A percentile compares a stretch with the other conserved stretches of the same genome.
Conservation (phyloP, 2,329 filamentous ascomycete species). For the Tolypocladium capitatum region DNA sequence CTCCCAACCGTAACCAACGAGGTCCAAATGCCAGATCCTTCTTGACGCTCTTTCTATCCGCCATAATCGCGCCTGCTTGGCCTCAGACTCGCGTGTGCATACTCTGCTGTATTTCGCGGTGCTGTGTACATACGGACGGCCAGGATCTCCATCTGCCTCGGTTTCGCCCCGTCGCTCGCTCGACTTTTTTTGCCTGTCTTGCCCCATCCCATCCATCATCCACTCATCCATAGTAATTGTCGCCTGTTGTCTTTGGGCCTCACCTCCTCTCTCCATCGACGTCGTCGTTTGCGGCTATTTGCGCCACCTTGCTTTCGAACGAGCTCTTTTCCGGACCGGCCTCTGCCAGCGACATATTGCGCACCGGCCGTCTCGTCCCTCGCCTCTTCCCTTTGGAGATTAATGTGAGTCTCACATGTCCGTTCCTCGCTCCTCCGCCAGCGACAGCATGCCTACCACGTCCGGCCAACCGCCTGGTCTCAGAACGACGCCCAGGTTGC, state of each 20-base stretch:
- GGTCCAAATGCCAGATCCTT: neutral
- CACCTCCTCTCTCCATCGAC: neutral
- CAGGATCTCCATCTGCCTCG: conserved; percentile 1
- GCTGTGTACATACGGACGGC: neutral
- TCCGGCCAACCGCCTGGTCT: conserved; percentile 15
- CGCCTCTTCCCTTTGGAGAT: conserved; percentile 14
- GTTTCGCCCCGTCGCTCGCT: conserved; percentile 2
- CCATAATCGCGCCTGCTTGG: neutral
- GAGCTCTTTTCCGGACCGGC: neutral
- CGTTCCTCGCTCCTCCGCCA: conserved; percentile 13
- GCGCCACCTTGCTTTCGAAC: neutral
- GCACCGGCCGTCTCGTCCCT: neutral
- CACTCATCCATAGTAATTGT: neutral
- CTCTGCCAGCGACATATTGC: neutral
- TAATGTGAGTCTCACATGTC: conserved; percentile 19
- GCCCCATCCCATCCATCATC: neutral
- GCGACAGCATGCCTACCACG: conserved; percentile 15
- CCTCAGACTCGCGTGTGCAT: neutral
- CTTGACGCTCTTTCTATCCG: neutral
- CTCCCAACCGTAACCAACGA: neutral
- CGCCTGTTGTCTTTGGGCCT: neutral
- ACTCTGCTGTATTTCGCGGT: neutral
- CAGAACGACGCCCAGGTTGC: neutral
- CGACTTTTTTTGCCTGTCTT: neutral
- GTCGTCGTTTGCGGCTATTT: neutral